Evolutionary conservation across 495 filamentous ascomycete species (phyloP), one percentile per base, ranked within the genome.

Genomic region (Parmelia sp.): DNA sequence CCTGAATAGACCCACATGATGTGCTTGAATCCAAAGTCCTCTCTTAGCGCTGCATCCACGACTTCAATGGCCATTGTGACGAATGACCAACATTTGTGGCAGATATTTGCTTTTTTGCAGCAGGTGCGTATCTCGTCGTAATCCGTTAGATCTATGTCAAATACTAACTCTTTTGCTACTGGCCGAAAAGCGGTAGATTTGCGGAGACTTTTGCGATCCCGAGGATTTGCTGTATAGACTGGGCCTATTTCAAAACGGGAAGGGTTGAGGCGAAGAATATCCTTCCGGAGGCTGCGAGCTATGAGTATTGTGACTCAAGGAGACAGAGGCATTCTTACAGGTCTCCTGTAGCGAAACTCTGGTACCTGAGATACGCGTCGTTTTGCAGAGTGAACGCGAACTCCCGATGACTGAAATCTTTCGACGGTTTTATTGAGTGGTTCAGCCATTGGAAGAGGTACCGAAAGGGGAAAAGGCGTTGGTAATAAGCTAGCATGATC

Each of bases 1-100:
- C 94, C 94, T 0, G 94, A 97, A 75, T 97, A 98, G 1, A 98
- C 92, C 94, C 94, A 98, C 69, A 98, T 81, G 67, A 98, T 92
- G 73, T 98, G 93, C 70, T 90, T 83, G 73, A 96, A 98, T 29
- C 92, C 94, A 72, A 97, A 95, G 74, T 98, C 94, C 3, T 97
- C 92, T 64, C 90, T 81, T 59, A 98, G 73, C 3, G 90, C 90
- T 7, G 83, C 82, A 73, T 96, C 92, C 31, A 98, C 79, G 25
- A 97, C 90, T 71, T 95, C 96, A 70, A 98, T 91, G 21, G 94
- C 90, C 90, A 97, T 97, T 37, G 89, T 96, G 57, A 95, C 92
- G 76, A 97, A 98, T 42, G 87, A 79, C 94, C 94, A 98, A 77
- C 94, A 98, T 73, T 92, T 93, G 65, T 79, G 80, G 72, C 94